Evolutionary conservation across 768 basidiomycete genomes (phyloP), one percentile per base, ranked within the genome.

Genomic region (Termitomyces sp.): DNA sequence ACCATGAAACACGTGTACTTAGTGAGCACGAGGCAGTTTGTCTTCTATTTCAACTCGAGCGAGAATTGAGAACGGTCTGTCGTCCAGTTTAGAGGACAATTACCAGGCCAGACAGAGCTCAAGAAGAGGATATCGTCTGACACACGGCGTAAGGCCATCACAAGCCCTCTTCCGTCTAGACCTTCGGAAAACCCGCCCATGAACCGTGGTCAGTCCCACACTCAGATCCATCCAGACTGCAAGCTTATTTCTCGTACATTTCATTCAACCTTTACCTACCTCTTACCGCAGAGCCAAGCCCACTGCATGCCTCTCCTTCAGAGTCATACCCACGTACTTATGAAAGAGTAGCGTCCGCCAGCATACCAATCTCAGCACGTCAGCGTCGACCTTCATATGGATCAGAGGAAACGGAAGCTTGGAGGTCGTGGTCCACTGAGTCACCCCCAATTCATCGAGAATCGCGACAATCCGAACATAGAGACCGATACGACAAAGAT

Each of bases 61-160:
- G 37, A 74, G 77, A 64, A 87, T 91, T 63, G 81, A 84, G 62
- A 73, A 75, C 2, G 72, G 71, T 6, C 66, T 77, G 22, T 53
- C 68, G 49, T 53, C 64, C 34, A 76, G 79, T 72, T 67, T 88
- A 59, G 79, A 85, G 55, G 87, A 87, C 58, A 82, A 81, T 57
- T 70, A 83, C n/a, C n/a, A n/a, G n/a, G n/a, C 37, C 76, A 83
- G 36, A 69, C 72, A 14, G 79, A 83, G 67, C 72, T 89, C 13
- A 75, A 76, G 65, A 70, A 78, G 71, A 64, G 68, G 58, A 61
- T 81, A 67, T 64, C 74, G 16, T 72, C 65, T 14, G 53, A 50
- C 26, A 62, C 65, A n/a, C 63, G 58, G 22, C 69, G 77, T 9
- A 69, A 77, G 10, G 70, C 69, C n/a, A 64, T 82, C 34, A 64